A percentile compares a stretch with the other conserved stretches of the same genome.
These are phyloP conservation scores for Erysimum cheiri DNA, from an alignment of 441 rosid genomes.

Conservation along the genomic window DNA sequence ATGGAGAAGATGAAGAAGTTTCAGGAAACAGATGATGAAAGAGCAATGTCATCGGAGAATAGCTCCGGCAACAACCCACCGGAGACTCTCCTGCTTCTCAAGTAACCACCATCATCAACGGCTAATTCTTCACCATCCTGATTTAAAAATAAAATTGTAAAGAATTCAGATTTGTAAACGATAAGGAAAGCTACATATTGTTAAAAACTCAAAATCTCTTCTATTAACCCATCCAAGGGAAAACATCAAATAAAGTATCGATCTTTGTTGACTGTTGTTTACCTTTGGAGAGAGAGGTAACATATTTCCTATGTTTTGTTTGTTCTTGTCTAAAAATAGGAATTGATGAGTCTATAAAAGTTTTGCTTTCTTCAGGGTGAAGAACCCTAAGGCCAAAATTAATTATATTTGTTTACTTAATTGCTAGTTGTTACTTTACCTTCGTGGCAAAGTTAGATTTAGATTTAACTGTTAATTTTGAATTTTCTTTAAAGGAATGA, in stretches of 20 bases:
- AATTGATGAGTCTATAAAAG: background rate
- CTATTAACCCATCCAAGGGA: background rate
- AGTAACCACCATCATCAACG: background rate
- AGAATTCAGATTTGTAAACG: background rate
- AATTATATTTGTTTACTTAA: background rate
- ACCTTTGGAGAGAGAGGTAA: background rate
- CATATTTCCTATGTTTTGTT: too few species aligned
- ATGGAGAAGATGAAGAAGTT: background rate
- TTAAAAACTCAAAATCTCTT: background rate
- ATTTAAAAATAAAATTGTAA: background rate
- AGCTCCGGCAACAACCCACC: slow-evolving; percentile 5
- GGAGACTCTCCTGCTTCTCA: slow-evolving; percentile 21
- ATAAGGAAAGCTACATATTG: background rate
- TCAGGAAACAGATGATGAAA: background rate
- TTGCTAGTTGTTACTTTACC: background rate
- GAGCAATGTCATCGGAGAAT: slow-evolving; percentile 1
- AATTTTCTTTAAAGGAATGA: background rate
- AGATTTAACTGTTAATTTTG: background rate
- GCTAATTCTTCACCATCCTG: background rate
- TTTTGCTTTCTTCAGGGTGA: background rate
- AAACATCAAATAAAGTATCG: background rate
- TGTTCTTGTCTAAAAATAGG: background rate
- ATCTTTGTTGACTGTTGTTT: slow-evolving; percentile 1
- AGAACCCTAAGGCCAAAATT: background rate
- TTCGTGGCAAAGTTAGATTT: background rate